Base-by-base conservation (phyloP, 23 red algal species). In the Gracilaria domingensis region DNA sequence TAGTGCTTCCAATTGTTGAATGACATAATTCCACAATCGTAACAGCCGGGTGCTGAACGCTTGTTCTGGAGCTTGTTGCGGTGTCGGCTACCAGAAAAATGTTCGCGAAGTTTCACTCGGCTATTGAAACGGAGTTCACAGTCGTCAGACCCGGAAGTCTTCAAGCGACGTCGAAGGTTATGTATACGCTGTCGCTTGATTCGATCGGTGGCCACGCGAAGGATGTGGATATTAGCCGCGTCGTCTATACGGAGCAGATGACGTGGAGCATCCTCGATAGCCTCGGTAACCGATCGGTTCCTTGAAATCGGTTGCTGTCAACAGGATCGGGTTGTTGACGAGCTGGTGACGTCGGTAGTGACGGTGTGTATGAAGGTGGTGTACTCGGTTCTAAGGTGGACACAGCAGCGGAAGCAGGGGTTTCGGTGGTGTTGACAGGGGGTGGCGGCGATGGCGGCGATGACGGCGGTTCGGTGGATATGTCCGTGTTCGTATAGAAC, bases 1-100 rank as follows among this genome's bases (percentile, higher is more conserved):
- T n/a, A n/a, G n/a, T n/a, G n/a, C n/a, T n/a, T n/a, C 66, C 66
- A 71, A 36, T 71, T 71, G 4, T 71, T 34, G 66, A 71, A 71
- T 7, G 13, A 35, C 24, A 39, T 16, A 12, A 39, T 71, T 7
- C 66, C 33, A 39, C 32, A 36, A 71, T n/a, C 36, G 18, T 36
- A 71, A 18, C 42, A 45, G 11, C 42, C 4, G 42, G 42, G 42
- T 45, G 42, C 11, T 7, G 4, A 45, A 45, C 42, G 42, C 42
- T 45, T 45, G 11, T 45, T 45, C 42, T 4, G 11, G 42, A 45
- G 5, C 55, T 59, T 59, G n/a, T 24, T 59, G 20, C 55, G 55
- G n/a, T 59, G 55, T 59, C 7, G 55, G 55, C 55, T 59, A 59
- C 55, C 55, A 4, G 55, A 59, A 2, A 59, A 24, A 24, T 11